A percentile compares a stretch with the other conserved stretches of the same genome.
phyloP scores from a whole-genome alignment of 176 grass and related monocot genomes.

The Phoenix dactylifera region DNA sequence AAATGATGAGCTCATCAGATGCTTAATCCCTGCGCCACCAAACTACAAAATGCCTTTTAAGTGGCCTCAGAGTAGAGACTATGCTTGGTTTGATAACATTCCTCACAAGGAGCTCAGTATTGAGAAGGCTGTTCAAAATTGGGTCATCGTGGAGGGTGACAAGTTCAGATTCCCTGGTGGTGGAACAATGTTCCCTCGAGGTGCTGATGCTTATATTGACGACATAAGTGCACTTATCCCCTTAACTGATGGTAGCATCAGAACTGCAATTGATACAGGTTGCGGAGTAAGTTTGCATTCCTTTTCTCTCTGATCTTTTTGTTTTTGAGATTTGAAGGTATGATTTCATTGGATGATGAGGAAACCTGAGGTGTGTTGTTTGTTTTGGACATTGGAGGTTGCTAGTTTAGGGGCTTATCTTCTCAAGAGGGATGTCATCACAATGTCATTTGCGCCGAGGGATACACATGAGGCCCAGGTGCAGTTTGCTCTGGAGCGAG shows the following conservation, averaged over 20 bases:
- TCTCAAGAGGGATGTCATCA: constrained; percentile 68
- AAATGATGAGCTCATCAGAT: constrained; percentile 57
- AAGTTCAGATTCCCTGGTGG: constrained; percentile 85
- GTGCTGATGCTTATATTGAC: constrained; percentile 78
- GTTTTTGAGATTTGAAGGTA: no score
- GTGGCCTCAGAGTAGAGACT: constrained; percentile 80
- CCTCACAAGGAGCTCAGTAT: constrained; percentile 98
- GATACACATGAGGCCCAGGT: constrained; percentile 95
- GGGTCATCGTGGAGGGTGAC: constrained; percentile 80
- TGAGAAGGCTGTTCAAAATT: constrained; percentile 96
- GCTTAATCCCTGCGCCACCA: constrained; percentile 71
- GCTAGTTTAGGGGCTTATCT: constrained; percentile 94
- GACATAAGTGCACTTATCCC: constrained; percentile 75
- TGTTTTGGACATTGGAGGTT: constrained; percentile 42
- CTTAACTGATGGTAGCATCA: constrained; percentile 61
- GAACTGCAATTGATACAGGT: constrained; percentile 81
- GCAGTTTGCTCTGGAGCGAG: constrained; percentile 85
- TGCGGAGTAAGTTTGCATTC: constrained; percentile 47
- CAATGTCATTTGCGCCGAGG: constrained; percentile 90
- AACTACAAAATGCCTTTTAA: constrained; percentile 65
- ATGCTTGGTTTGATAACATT: constrained; percentile 87
- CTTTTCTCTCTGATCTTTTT: neutral
- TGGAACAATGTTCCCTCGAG: constrained; percentile 76
- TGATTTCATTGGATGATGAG: no score
- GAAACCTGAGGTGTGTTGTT: neutral